Evolutionary conservation across 352 stramenopile species (phyloP).

Genomic region (Phytophthora parvispora): DNA sequence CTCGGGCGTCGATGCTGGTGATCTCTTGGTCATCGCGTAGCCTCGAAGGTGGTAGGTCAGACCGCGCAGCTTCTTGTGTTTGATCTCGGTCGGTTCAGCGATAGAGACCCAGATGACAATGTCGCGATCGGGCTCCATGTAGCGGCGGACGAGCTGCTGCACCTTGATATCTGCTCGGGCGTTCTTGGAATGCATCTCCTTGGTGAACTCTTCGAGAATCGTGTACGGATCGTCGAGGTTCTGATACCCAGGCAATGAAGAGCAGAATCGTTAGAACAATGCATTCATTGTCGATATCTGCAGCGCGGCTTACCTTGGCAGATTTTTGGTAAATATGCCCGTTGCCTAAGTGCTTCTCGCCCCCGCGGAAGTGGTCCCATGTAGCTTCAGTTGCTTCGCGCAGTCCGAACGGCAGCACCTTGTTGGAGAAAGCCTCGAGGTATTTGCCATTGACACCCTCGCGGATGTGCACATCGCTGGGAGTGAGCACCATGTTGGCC

Average conservation of each 20-base stretch:
- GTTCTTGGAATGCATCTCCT: slow-evolving; percentile 59
- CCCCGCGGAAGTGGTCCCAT: slow-evolving; percentile 55
- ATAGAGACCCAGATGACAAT: slow-evolving; percentile 56
- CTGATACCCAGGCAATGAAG: slow-evolving; percentile 2
- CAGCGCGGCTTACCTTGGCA: slow-evolving; percentile 21
- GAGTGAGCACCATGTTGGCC: slow-evolving; percentile 39
- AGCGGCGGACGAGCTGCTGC: slow-evolving; percentile 63
- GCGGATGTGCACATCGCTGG: slow-evolving; percentile 40
- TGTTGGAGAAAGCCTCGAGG: slow-evolving; percentile 52
- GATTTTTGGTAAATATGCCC: slow-evolving; percentile 49
- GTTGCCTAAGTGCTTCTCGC: slow-evolving; percentile 42
- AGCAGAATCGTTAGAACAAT: background rate
- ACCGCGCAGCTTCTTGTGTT: slow-evolving; percentile 45
- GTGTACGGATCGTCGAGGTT: slow-evolving; percentile 45
- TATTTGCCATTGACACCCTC: slow-evolving; percentile 48
- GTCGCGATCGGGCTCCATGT: slow-evolving; percentile 56
- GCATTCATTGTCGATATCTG: background rate
- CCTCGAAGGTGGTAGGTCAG: slow-evolving; percentile 59
- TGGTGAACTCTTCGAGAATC: slow-evolving; percentile 62
- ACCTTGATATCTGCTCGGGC: slow-evolving; percentile 57
- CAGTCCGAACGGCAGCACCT: slow-evolving; percentile 53
- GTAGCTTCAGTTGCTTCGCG: slow-evolving; percentile 38
- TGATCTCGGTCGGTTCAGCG: slow-evolving; percentile 62
- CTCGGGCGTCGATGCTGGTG: slow-evolving; percentile 21
- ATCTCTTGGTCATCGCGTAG: slow-evolving; percentile 54